Evolutionary conservation across 345 rosid genomes (phyloP).

Genomic region (Ailanthus altissimus): DNA sequence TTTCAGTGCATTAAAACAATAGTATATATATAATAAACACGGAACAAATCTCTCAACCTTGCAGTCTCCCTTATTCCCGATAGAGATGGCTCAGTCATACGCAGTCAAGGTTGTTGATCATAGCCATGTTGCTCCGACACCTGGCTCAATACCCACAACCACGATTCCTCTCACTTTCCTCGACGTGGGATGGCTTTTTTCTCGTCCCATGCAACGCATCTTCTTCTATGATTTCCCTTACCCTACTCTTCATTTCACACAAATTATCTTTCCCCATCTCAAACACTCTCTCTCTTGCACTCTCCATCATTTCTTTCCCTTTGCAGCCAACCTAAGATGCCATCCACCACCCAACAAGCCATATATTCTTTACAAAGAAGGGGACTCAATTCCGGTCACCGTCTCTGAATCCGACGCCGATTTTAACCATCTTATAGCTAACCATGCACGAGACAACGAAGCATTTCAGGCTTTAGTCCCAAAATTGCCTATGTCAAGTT

Average conservation of each 20-base stretch:
- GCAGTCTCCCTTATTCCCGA: constrained; percentile 1
- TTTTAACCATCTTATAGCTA: constrained; percentile 23
- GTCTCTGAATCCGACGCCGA: constrained; percentile 35
- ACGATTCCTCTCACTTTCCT: constrained; percentile 45
- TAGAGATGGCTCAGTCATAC: background rate
- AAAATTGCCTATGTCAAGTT: background rate
- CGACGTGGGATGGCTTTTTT: constrained; percentile 30
- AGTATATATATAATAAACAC: too few relatives aligned
- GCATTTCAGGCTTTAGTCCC: constrained; percentile 35
- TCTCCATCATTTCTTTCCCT: constrained; percentile 43
- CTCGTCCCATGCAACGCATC: constrained; percentile 26
- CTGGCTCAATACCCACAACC: constrained; percentile 29
- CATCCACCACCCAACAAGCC: constrained; percentile 37
- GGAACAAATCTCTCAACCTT: background rate
- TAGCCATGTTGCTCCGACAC: constrained; percentile 34
- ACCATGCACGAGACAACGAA: constrained; percentile 21
- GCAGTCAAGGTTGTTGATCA: constrained; percentile 19
- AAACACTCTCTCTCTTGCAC: constrained; percentile 47
- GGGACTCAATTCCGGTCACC: constrained; percentile 25
- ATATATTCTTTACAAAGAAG: constrained; percentile 20
- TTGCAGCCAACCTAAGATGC: constrained; percentile 27
- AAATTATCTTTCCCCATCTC: constrained; percentile 38
- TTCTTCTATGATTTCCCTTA: constrained; percentile 41
- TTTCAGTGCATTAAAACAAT: too few relatives aligned
- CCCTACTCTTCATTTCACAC: constrained; percentile 32